Evolutionary conservation across 2,329 filamentous ascomycete genomes (phyloP).

Genomic region (Epichloe scottii): DNA sequence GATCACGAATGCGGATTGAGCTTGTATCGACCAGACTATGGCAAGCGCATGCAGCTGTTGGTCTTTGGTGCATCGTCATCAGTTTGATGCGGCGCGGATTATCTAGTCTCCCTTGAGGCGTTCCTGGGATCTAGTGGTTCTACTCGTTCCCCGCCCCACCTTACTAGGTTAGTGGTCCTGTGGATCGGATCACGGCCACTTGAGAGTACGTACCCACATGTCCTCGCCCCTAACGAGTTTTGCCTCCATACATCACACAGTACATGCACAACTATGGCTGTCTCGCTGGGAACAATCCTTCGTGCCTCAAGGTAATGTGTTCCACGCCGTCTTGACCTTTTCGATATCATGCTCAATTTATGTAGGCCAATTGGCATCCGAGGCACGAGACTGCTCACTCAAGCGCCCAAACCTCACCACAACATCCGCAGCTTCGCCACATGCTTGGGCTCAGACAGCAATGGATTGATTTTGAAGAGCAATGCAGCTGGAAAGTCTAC

Average conservation of each 20-base stretch:
- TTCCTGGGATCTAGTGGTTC: background rate
- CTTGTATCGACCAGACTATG: background rate
- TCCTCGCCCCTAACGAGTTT: too few relatives aligned
- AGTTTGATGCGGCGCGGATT: constrained; percentile 6
- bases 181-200: too few relatives aligned
- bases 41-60: background rate
- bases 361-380: constrained; percentile 3
- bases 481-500: background rate
- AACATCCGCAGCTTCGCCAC: constrained; percentile 7
- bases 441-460: constrained; percentile 3
- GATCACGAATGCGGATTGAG: background rate
- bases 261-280: background rate
- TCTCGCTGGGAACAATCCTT: background rate
- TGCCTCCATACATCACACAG: too few relatives aligned
- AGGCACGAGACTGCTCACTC: constrained; percentile 2
- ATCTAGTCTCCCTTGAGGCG: constrained; percentile 3
- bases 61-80: constrained; percentile 3
- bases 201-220: background rate
- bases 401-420: background rate
- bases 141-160: too few relatives aligned
- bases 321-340: background rate
- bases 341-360: background rate
- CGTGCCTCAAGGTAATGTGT: constrained; percentile 2
- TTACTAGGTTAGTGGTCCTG: too few relatives aligned
- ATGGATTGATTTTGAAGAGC: constrained; percentile 6